phyloP scores from a whole-genome alignment of 257 asterid species.

The Nicotiana sylvestris region DNA sequence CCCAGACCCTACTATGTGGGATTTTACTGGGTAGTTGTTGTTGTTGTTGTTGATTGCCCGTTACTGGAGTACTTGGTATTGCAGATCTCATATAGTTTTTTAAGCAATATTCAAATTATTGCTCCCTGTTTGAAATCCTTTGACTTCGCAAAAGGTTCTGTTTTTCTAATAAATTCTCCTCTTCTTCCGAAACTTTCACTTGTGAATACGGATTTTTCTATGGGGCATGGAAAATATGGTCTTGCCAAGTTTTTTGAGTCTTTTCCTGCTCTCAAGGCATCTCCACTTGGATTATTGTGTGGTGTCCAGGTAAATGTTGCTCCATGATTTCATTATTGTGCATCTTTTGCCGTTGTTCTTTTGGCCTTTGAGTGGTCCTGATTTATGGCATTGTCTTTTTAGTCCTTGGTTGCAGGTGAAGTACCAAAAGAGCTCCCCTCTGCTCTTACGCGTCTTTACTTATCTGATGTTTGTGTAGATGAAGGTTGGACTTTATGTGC shows the following conservation, averaged over 20 bases:
- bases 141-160: not conserved
- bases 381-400: too few species aligned
- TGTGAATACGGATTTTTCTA: not conserved
- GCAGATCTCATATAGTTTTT: not conserved
- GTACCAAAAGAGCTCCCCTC: not conserved
- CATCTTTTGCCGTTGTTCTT: not conserved
- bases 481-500: not conserved
- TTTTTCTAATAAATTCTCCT: slow-evolving; percentile 3
- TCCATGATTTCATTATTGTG: not conserved
- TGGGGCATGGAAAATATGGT: not conserved
- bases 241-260: not conserved
- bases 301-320: not conserved
- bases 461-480: not conserved
- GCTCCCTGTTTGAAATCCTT: slow-evolving; percentile 15
- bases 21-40: too few species aligned
- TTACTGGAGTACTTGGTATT: not conserved
- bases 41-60: too few species aligned
- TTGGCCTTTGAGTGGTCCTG: not conserved
- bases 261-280: not conserved
- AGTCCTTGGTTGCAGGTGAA: not conserved
- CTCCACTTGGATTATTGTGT: not conserved
- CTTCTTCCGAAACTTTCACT: not conserved
- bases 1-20: too few species aligned
- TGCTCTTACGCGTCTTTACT: not conserved
- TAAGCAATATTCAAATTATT: not conserved